phyloP scores from a whole-genome alignment of 2,329 filamentous ascomycete species.

The Botrytis sinoallii region DNA sequence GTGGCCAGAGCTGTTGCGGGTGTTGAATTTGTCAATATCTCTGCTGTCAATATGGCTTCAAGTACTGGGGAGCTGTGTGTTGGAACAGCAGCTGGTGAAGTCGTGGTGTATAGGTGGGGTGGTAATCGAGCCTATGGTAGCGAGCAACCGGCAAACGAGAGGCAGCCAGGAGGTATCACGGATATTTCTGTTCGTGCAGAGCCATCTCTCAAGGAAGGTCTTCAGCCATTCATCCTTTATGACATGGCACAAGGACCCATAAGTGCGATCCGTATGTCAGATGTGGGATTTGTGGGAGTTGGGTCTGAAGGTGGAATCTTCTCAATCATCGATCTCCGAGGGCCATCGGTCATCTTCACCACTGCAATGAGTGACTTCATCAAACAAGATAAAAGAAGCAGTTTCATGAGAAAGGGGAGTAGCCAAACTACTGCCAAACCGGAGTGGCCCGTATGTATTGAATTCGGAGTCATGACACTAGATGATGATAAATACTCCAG shows the following conservation, averaged over 20 bases:
- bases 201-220: constrained; percentile 68
- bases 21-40: constrained; percentile 73
- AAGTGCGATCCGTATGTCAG: constrained; percentile 77
- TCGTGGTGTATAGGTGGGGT: constrained; percentile 86
- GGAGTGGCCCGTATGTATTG: constrained; percentile 78
- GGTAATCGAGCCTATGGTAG: constrained; percentile 69
- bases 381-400: constrained; percentile 72
- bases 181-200: constrained; percentile 74
- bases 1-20: constrained; percentile 77
- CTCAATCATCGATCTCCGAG: constrained; percentile 81
- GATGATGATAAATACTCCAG: constrained; percentile 96
- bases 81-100: constrained; percentile 78
- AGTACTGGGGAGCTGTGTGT: constrained; percentile 80
- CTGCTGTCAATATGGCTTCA: constrained; percentile 76
- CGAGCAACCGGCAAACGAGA: constrained; percentile 52
- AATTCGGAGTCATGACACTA: constrained; percentile 90
- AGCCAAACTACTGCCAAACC: constrained; percentile 46
- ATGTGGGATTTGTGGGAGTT: constrained; percentile 85
- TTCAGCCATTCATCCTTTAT: constrained; percentile 77
- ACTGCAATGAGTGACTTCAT: constrained; percentile 69
- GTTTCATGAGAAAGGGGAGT: constrained; percentile 61
- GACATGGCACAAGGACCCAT: constrained; percentile 81
- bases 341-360: constrained; percentile 78
- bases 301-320: constrained; percentile 82
- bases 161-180: constrained; percentile 67